A percentile compares a stretch with the other conserved stretches of the same genome.
Evolutionary conservation across 2,329 filamentous ascomycete species (phyloP).

Genomic region (Keithomyces neogunnii): DNA sequence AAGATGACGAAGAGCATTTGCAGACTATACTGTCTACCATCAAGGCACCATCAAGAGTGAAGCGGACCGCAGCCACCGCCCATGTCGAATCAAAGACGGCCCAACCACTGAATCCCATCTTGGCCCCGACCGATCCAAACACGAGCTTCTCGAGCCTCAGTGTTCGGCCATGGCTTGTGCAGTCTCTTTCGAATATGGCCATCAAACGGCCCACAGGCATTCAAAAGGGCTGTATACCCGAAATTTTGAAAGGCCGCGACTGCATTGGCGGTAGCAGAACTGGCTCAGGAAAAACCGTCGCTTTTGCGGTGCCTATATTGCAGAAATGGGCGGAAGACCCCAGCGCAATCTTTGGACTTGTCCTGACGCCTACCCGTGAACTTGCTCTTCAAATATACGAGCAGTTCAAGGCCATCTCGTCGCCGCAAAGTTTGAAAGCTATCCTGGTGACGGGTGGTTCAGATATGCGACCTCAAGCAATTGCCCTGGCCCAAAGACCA

Average conservation of each 20-base stretch:
- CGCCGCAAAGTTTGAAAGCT: slow-evolving; percentile 78
- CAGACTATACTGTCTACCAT: slow-evolving; percentile 31
- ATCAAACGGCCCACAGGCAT: slow-evolving; percentile 87
- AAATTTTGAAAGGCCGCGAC: slow-evolving; percentile 83
- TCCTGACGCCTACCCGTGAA: slow-evolving; percentile 85
- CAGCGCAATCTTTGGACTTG: slow-evolving; percentile 78
- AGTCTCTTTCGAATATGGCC: slow-evolving; percentile 66
- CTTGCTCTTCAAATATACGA: slow-evolving; percentile 94
- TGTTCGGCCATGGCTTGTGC: slow-evolving; percentile 80
- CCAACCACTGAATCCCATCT: slow-evolving; percentile 26
- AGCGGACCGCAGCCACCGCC: slow-evolving; percentile 23
- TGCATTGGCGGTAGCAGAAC: slow-evolving; percentile 93
- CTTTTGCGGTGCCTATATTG: slow-evolving; percentile 88
- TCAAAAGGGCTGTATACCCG: slow-evolving; percentile 85
- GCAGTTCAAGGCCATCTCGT: slow-evolving; percentile 87
- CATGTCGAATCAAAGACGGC: slow-evolving; percentile 10
- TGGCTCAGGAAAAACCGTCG: slow-evolving; percentile 94
- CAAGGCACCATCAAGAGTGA: slow-evolving; percentile 46
- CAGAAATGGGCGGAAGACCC: slow-evolving; percentile 93
- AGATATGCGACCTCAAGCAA: slow-evolving; percentile 87
- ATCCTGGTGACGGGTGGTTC: slow-evolving; percentile 86
- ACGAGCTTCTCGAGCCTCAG: slow-evolving; percentile 63
- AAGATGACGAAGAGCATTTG: slow-evolving; percentile 23
- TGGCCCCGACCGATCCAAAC: slow-evolving; percentile 46
- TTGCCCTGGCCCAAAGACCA: slow-evolving; percentile 70